Evolutionary conservation across 2,329 filamentous ascomycete genomes (phyloP).

Genomic region (Clarireedia paspali): DNA sequence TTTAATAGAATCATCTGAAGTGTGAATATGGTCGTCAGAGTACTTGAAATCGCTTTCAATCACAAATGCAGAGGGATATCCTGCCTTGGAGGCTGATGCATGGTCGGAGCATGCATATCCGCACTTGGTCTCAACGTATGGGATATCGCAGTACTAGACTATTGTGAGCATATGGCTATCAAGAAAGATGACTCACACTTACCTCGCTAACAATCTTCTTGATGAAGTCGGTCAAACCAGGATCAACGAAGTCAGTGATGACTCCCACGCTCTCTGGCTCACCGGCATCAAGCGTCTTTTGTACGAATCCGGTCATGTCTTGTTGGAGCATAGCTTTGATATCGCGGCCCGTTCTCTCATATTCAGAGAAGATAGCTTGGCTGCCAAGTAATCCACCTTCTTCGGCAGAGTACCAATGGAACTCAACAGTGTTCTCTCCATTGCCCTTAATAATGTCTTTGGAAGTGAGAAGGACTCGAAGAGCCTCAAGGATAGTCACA

Average conservation of each 20-base stretch:
- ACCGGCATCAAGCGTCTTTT: conserved; percentile 75
- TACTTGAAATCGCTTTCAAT: conserved; percentile 66
- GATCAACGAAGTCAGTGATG: conserved; percentile 85
- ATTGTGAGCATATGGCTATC: conserved; percentile 6
- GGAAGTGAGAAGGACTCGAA: conserved; percentile 72
- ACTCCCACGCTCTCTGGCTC: conserved; percentile 81
- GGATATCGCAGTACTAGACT: conserved; percentile 75
- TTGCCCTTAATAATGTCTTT: conserved; percentile 62
- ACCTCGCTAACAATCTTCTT: conserved; percentile 73
- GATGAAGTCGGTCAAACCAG: conserved; percentile 78
- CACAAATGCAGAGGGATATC: conserved; percentile 68
- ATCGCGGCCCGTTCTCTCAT: conserved; percentile 63
- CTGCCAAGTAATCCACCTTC: conserved; percentile 82
- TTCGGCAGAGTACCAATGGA: conserved; percentile 93
- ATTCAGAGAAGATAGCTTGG: conserved; percentile 80
- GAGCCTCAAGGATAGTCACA: conserved; percentile 87
- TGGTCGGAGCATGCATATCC: conserved; percentile 79
- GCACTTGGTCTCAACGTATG: conserved; percentile 80
- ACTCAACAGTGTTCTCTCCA: conserved; percentile 81
- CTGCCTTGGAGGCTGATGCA: conserved; percentile 64
- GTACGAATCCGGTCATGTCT: conserved; percentile 90
- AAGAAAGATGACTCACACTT: conserved; percentile 18
- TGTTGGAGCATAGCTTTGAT: conserved; percentile 97
- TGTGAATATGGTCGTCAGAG: conserved; percentile 62
- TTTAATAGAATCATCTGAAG: conserved; percentile 62